Percentiles rank a stretch among this genome's conserved stretches.
Conservation (phyloP, 1,284 basidiomycete genomes). For the Irpex sp. region DNA sequence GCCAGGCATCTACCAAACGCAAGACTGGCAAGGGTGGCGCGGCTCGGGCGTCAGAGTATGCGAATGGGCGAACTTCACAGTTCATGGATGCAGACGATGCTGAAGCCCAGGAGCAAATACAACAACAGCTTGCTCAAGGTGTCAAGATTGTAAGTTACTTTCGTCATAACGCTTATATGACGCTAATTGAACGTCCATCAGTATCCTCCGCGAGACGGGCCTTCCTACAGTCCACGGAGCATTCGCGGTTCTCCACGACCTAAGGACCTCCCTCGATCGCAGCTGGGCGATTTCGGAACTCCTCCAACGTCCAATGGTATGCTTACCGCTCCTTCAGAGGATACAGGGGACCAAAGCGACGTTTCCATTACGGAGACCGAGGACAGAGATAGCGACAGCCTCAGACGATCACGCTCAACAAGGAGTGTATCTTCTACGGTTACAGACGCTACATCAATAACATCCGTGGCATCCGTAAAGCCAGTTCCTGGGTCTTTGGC, state of each 20-base stretch:
- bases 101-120: conserved; percentile 80
- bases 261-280: conserved; percentile 30
- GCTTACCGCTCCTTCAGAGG: conserved; percentile 40
- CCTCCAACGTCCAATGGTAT: conserved; percentile 37
- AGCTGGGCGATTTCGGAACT: conserved; percentile 23
- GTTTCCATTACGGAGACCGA: conserved; percentile 24
- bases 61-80: conserved; percentile 66
- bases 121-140: conserved; percentile 75
- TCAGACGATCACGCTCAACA: conserved; percentile 44
- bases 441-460: conserved; percentile 54
- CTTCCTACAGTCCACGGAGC: conserved; percentile 61
- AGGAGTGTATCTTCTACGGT: conserved; percentile 44
- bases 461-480: conserved; percentile 38
- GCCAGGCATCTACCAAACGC: conserved; percentile 30
- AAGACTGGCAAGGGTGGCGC: conserved; percentile 24
- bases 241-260: conserved; percentile 62
- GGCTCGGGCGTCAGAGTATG: conserved; percentile 37
- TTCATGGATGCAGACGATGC: conserved; percentile 92
- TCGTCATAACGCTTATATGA: not conserved
- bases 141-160: conserved; percentile 55
- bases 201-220: conserved; percentile 53
- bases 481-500: conserved; percentile 47
- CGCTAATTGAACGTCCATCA: conserved; percentile 18
- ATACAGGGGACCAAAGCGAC: conserved; percentile 38
- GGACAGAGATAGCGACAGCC: conserved; percentile 51